Evolutionary conservation across 1,284 basidiomycete genomes (phyloP).

Genomic region (Meripilus lineatus): DNA sequence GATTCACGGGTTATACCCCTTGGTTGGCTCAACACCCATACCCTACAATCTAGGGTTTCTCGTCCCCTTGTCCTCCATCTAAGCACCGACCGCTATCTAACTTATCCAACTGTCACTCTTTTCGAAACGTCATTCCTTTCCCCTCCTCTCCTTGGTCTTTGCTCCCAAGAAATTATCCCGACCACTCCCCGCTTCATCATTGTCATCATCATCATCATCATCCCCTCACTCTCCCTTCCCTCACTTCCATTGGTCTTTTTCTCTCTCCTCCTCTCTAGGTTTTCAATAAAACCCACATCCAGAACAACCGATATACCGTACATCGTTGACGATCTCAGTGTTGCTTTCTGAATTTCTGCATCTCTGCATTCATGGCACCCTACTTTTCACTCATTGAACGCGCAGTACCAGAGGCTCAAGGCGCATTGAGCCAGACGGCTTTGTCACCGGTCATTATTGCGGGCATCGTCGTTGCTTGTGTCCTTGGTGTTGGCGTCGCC

Average conservation of each 20-base stretch:
- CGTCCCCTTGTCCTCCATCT: too few species aligned
- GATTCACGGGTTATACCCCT: too few species aligned
- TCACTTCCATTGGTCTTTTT: neutral
- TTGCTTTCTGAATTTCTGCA: too few species aligned
- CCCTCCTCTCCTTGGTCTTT: too few species aligned
- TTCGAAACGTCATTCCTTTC: too few species aligned
- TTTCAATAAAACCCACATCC: neutral
- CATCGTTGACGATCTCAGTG: too few species aligned
- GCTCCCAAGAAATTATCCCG: too few species aligned
- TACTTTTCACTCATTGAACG: slow-evolving; percentile 6
- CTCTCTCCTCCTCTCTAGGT: neutral
- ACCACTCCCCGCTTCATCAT: neutral
- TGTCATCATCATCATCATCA: neutral
- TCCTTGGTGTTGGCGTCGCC: slow-evolving; percentile 30
- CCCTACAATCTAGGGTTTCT: too few species aligned
- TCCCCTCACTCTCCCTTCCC: neutral
- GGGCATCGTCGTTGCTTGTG: slow-evolving; percentile 43
- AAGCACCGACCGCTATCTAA: too few species aligned
- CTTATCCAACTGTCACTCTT: too few species aligned
- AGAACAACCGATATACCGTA: neutral
- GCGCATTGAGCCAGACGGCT: slow-evolving; percentile 7
- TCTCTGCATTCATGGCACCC: slow-evolving; percentile 8
- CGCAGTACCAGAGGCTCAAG: slow-evolving; percentile 11
- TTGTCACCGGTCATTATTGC: slow-evolving; percentile 37
- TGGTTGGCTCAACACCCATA: too few species aligned